Conservation (phyloP, 768 basidiomycete species). For the Panaeolus papilionaceus region DNA sequence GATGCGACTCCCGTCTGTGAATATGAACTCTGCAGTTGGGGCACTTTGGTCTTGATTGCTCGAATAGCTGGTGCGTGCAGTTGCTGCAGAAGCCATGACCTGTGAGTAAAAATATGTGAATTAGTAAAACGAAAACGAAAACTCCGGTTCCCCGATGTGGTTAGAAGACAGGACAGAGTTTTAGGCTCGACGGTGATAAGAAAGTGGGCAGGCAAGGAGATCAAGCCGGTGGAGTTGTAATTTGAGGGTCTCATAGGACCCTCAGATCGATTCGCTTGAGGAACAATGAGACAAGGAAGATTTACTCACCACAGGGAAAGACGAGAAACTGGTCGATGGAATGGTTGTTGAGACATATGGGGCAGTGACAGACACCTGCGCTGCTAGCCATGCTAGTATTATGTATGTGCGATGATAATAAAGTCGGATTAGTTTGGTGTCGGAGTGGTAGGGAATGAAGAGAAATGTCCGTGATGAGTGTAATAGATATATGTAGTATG, state of each 20-base stretch:
- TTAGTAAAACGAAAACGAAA: conserved; percentile 1
- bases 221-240: not conserved
- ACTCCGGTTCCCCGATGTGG: not conserved
- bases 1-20: conserved; percentile 32
- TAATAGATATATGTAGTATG: not conserved
- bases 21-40: conserved; percentile 32
- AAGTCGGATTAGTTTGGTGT: not conserved
- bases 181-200: conserved; percentile 5
- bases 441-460: not conserved
- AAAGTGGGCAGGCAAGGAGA: not conserved
- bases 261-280: not conserved
- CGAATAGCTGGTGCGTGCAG: conserved; percentile 37
- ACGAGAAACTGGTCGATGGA: conserved; percentile 34
- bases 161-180: conserved; percentile 1
- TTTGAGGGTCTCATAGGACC: not conserved
- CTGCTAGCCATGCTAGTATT: conserved; percentile 22
- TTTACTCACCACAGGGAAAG: conserved; percentile 42
- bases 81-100: conserved; percentile 49
- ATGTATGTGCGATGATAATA: conserved; percentile 1
- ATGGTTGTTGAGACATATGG: conserved; percentile 37
- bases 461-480: not conserved
- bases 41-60: conserved; percentile 28
- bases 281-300: not conserved
- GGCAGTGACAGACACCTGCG: conserved; percentile 25
- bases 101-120: conserved; percentile 23